phyloP scores from a whole-genome alignment of 257 asterid species.

The Plantago ovata region DNA sequence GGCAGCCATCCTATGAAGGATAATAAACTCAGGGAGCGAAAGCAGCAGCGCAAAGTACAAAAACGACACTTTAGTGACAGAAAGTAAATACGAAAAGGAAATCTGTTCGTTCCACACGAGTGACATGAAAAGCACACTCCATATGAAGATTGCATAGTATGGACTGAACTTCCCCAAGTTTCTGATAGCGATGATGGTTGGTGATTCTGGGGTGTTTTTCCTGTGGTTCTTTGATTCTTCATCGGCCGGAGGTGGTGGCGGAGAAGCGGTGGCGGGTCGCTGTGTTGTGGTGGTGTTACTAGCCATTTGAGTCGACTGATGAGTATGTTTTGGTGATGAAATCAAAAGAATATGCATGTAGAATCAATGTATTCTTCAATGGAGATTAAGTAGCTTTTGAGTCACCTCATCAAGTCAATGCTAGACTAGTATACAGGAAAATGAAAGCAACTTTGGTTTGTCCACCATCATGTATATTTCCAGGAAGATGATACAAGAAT shows the following conservation, averaged over 20 bases:
- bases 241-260: no score
- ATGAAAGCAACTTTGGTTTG: background rate
- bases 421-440: background rate
- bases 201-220: no score
- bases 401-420: background rate
- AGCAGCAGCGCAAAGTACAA: constrained; percentile 23
- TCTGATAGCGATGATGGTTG: background rate
- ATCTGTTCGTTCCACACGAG: constrained; percentile 32
- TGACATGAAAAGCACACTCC: constrained; percentile 31
- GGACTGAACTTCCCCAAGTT: background rate
- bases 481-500: no score
- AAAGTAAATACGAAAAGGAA: constrained; percentile 24
- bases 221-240: no score
- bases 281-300: no score
- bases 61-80: constrained; percentile 24
- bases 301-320: no score
- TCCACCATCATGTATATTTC: no score
- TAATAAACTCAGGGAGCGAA: constrained; percentile 20
- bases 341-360: no score
- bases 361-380: no score
- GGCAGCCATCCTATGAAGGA: constrained; percentile 22
- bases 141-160: constrained; percentile 29
- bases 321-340: no score
- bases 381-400: background rate
- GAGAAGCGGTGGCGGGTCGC: no score